Base-by-base conservation (phyloP, 352 stramenopile species). In the Phytophthora foliorum region DNA sequence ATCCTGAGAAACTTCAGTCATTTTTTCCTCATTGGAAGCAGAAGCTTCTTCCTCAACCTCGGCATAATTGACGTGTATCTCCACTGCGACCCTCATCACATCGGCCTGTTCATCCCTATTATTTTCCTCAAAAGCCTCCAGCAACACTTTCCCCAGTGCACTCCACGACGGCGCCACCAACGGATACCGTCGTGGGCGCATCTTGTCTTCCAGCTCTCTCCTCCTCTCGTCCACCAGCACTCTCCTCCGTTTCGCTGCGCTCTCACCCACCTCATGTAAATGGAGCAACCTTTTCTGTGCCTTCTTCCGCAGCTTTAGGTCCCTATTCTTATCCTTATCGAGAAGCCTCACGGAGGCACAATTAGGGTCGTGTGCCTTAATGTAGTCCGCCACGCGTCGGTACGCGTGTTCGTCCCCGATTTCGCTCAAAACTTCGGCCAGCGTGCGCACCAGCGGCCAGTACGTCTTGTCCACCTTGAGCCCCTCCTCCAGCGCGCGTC, bases 101-200 rank as follows among this genome's bases (percentile, higher is more conserved):
- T 74, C 38, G 16, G 46, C 57, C 0, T 63, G 45, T 24, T 61
- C 45, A 32, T 79, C 72, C n/a, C 65, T 77, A 25, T 72, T 76
- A 11, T 72, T 74, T 6, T 93, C 85, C 27, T 93, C 82, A 55
- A 86, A 91, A 2, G 81, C 80, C 64, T 89, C 72, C 17, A 93
- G 64, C 34, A 93, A 60, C 9, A 93, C 38, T 65, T 88, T 82
- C 1, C 85, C 85, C 3, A 93, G 56, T 21, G 39, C 75, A 36
- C 54, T 69, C 85, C 85, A 93, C 9, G 82, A 89, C 2, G 59
- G 57, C 39, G 80, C 50, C 25, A 78, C 63, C 29, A 93, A 59
- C 21, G 77, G 44, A 55, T 88, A 93, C 42, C 67, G 60, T 6
- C 80, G 63, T 11, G 66, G 24, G 17, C 57, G 24, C 14, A 57